Evolutionary conservation across 169 alveolate genomes (phyloP), one percentile per base, ranked within the genome.

Genomic region (Eimeria sp.): DNA sequence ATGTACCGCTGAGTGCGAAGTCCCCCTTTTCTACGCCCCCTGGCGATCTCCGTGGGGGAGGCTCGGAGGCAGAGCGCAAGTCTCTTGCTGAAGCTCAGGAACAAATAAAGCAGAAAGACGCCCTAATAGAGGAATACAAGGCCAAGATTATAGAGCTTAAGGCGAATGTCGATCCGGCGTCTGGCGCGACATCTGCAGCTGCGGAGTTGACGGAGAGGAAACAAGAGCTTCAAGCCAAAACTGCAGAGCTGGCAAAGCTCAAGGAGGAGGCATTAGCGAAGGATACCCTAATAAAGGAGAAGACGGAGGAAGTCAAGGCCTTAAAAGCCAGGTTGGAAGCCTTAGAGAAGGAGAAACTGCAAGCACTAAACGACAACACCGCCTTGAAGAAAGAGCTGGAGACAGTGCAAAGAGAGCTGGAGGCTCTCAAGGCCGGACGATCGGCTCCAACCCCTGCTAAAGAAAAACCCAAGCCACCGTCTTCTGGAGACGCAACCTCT

Each of bases 381-480:
- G 93, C 82, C 66, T 72, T 87, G 66, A 87, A 87, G 82, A 60
- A 64, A 87, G 66, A 87, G 93, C 83, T 87, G n/a, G 93, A 62
- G 54, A 58, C 37, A 33, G 33, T 87, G 43, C 93, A 87, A 56
- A 62, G 40, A 52, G 93, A 87, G 72, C 80, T 87, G 46, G 93
- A 87, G 66, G 58, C 60, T n/a, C 64, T 87, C 11, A 87, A 87
- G 83, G 80, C 27, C n/a, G 78, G 52, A 25, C 46, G 83, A 37
- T 37, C 93, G 49, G 82, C 23, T 40, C 46, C 93, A 80, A 11
- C 89, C 14, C 49, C 89, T 13, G 71, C 89, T 8, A 80, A 80
- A 80, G 62, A 49, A 49, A 80, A 49, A 52, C 71, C 62, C 71
- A 54, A 52, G 60, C 58, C 58, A 23, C 83, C 30, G 18, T 1